Evolutionary conservation across 306 rosid genomes (phyloP).

Genomic region (Cucurbita ficifolia): DNA sequence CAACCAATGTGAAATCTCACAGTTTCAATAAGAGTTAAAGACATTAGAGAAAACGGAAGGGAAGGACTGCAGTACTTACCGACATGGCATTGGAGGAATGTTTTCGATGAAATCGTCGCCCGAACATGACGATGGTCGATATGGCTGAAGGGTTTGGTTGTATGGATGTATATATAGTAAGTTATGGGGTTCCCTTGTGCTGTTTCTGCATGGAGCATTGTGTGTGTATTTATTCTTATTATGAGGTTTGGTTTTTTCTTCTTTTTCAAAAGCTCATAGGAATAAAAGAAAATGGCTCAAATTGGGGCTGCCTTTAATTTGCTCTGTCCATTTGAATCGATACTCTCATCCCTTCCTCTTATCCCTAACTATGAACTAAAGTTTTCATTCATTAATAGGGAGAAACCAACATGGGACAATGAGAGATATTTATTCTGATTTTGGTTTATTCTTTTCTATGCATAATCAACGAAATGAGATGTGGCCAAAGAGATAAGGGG

Average conservation of each 20-base stretch:
- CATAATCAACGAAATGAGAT: background rate
- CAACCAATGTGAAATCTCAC: no score
- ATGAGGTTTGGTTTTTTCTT: background rate
- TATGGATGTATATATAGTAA: background rate
- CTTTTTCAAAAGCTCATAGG: background rate
- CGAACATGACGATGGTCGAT: conserved; percentile 24
- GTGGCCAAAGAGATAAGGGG: background rate
- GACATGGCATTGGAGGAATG: conserved; percentile 35
- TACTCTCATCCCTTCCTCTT: background rate
- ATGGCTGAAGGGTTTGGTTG: background rate
- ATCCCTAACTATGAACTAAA: background rate
- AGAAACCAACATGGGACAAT: conserved; percentile 2
- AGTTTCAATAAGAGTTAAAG: no score
- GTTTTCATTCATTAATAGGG: background rate
- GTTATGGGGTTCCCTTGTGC: background rate
- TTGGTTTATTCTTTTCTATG: background rate
- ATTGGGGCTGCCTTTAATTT: background rate
- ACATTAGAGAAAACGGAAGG: background rate
- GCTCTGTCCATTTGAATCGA: background rate
- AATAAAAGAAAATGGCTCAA: conserved; percentile 3
- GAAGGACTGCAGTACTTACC: conserved; percentile 19
- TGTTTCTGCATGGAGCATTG: background rate
- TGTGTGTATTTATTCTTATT: background rate
- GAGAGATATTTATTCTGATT: conserved; percentile 6
- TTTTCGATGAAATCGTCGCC: conserved; percentile 24